phyloP scores from a whole-genome alignment of 768 basidiomycete species.

The Gloeophyllum trabeum region DNA sequence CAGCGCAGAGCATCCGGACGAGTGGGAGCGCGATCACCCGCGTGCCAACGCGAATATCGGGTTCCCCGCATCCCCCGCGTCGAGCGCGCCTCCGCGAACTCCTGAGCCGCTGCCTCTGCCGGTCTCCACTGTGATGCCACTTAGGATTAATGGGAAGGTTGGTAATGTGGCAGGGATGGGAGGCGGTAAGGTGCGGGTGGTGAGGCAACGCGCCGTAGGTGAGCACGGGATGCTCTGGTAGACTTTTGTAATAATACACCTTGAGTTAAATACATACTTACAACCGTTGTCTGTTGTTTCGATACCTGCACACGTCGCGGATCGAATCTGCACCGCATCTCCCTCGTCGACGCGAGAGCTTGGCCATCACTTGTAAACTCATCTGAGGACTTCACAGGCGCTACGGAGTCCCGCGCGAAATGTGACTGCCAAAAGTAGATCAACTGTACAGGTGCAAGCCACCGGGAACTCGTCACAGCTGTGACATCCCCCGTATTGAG shows the following conservation, averaged over 20 bases:
- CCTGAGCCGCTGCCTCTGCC: constrained; percentile 10
- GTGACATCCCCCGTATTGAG: not conserved
- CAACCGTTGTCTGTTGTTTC: too few species aligned
- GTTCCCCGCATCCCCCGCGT: constrained; percentile 36
- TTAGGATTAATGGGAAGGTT: constrained; percentile 3
- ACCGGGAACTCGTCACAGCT: constrained; percentile 12
- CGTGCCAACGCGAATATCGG: constrained; percentile 24
- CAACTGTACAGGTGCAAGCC: constrained; percentile 55
- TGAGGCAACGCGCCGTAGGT: constrained; percentile 38
- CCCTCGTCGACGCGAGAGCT: too few species aligned
- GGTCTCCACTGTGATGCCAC: not conserved
- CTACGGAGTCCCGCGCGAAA: too few species aligned
- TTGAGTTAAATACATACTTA: too few species aligned
- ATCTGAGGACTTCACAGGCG: too few species aligned
- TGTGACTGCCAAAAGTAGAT: constrained; percentile 1
- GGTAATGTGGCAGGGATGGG: constrained; percentile 4
- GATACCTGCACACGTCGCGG: too few species aligned
- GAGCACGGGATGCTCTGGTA: too few species aligned
- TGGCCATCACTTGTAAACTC: too few species aligned
- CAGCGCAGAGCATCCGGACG: too few species aligned
- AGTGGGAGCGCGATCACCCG: too few species aligned
- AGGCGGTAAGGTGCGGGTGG: constrained; percentile 16
- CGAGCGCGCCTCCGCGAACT: constrained; percentile 31
- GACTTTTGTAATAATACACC: too few species aligned
- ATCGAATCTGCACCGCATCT: too few species aligned